A percentile compares a stretch with the other conserved stretches of the same genome.
phyloP scores from a whole-genome alignment of 176 grass and related monocot species.

The Calamus simplicifolius region DNA sequence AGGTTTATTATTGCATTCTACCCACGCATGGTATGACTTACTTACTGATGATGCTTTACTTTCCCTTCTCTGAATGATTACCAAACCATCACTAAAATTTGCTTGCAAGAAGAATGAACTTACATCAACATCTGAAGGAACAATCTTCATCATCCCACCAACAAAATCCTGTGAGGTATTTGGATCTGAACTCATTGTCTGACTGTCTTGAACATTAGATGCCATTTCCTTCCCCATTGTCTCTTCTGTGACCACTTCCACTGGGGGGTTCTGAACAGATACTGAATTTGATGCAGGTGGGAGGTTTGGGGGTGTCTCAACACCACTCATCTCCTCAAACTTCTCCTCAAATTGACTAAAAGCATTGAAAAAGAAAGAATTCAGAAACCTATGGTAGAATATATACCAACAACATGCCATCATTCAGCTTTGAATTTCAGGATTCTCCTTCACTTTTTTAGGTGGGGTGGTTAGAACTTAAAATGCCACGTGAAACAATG shows the following conservation, averaged over 20 bases:
- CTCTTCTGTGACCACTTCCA: conserved; percentile 24
- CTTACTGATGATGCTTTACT: too few relatives aligned
- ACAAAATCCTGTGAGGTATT: conserved; percentile 53
- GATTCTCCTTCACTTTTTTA: too few relatives aligned
- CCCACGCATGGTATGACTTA: too few relatives aligned
- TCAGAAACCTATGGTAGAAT: too few relatives aligned
- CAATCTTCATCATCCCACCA: conserved; percentile 66
- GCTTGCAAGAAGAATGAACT: conserved; percentile 13
- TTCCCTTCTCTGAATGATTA: too few relatives aligned
- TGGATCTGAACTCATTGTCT: conserved; percentile 34
- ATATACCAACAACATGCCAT: too few relatives aligned
- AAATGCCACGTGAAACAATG: too few relatives aligned
- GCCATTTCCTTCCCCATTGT: conserved; percentile 33
- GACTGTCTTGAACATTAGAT: conserved; percentile 20
- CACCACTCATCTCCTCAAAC: conserved; percentile 52
- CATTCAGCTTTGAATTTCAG: too few relatives aligned
- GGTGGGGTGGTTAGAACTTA: too few relatives aligned
- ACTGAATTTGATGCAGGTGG: conserved; percentile 30
- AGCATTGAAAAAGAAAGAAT: conserved; percentile 4
- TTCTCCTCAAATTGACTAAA: conserved; percentile 73
- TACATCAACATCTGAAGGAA: conserved; percentile 79
- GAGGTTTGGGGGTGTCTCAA: conserved; percentile 33
- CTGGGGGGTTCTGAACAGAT: conserved; percentile 15
- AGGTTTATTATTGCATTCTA: too few relatives aligned
- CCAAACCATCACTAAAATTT: neutral